Evolutionary conservation across 805 yeast species (phyloP).

Genomic region (Cyberlindnera maclurae): DNA sequence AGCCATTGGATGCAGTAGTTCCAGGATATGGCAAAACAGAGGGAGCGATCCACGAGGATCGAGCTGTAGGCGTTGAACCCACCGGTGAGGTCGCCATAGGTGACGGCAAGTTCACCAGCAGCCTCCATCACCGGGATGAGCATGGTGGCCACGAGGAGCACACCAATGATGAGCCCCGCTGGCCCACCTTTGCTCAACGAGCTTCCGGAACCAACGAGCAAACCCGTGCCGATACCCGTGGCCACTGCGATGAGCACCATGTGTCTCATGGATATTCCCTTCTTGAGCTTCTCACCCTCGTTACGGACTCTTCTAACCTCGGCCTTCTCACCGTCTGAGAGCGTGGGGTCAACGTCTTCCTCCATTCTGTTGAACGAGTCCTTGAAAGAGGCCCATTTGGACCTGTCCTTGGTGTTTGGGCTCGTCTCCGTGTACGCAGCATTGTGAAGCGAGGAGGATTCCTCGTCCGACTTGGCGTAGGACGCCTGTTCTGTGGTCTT

Average conservation of each 20-base stretch:
- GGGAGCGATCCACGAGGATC: constrained; percentile 39
- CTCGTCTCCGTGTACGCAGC: constrained; percentile 17
- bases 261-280: constrained; percentile 42
- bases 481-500: constrained; percentile 5
- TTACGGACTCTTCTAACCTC: constrained; percentile 16
- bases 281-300: constrained; percentile 30
- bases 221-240: constrained; percentile 71
- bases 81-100: constrained; percentile 32
- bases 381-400: constrained; percentile 24
- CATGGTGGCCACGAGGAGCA: constrained; percentile 52
- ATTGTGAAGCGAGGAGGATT: constrained; percentile 14
- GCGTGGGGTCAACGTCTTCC: constrained; percentile 31
- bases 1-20: constrained; percentile 51
- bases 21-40: constrained; percentile 60
- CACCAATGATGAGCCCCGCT: constrained; percentile 51
- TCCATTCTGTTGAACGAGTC: constrained; percentile 29
- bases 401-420: neutral
- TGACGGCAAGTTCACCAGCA: constrained; percentile 46
- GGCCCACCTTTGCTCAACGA: constrained; percentile 60
- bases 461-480: constrained; percentile 15
- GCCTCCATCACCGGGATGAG: constrained; percentile 54
- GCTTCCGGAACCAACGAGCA: constrained; percentile 61
- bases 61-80: constrained; percentile 33
- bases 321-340: constrained; percentile 35
- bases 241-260: constrained; percentile 70